Evolutionary conservation across 306 rosid species (phyloP).

Genomic region (Begonia masoniana): DNA sequence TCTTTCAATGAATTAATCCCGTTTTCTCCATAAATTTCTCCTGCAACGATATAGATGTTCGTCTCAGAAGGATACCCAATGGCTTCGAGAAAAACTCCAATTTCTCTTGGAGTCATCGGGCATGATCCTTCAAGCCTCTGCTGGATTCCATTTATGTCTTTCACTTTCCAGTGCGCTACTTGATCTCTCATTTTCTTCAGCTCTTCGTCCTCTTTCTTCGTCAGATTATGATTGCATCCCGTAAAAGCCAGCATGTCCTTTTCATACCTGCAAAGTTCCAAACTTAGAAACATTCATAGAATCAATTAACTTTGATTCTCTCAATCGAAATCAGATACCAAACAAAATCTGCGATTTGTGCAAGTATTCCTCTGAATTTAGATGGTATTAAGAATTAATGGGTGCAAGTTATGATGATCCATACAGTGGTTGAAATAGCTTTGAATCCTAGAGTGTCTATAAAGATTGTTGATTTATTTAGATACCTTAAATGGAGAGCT

Average conservation of each 20-base stretch:
- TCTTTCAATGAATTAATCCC: conserved; percentile 76
- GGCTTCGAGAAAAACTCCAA: conserved; percentile 74
- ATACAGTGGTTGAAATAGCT: too few species aligned
- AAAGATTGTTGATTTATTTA: too few species aligned
- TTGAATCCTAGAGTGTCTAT: too few species aligned
- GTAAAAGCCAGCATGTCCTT: conserved; percentile 99
- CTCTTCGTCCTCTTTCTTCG: conserved; percentile 70
- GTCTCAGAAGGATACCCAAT: conserved; percentile 66
- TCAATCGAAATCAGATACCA: too few species aligned
- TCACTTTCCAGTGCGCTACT: conserved; percentile 97
- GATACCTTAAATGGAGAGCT: conserved; percentile 86
- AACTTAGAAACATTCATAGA: background rate
- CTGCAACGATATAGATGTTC: conserved; percentile 82
- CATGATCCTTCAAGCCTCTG: conserved; percentile 91
- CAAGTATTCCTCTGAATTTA: too few species aligned
- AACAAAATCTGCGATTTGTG: too few species aligned
- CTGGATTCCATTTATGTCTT: conserved; percentile 86
- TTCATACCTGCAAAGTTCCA: conserved; percentile 50
- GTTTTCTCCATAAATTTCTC: conserved; percentile 82
- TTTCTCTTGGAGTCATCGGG: conserved; percentile 90
- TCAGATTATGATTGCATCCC: conserved; percentile 90
- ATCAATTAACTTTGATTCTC: too few species aligned
- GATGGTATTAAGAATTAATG: too few species aligned
- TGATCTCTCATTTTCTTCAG: conserved; percentile 73
- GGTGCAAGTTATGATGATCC: too few species aligned